Evolutionary conservation across 306 rosid genomes (phyloP).

Genomic region (Vigna nakashimae): DNA sequence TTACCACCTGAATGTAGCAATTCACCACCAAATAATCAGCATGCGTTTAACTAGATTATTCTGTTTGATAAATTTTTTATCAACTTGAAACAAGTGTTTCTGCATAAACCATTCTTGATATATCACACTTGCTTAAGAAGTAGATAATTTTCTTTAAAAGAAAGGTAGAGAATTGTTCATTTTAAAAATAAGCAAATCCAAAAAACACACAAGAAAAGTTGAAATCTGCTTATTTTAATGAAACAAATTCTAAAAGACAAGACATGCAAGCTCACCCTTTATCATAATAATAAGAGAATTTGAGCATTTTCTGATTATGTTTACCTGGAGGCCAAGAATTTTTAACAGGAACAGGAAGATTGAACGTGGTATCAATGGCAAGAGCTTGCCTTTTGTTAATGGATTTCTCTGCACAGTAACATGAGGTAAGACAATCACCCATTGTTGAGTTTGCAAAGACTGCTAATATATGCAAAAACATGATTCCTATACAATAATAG

Average conservation of each 20-base stretch:
- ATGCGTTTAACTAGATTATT: neutral
- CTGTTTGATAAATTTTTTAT: too few relatives aligned
- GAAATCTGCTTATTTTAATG: too few relatives aligned
- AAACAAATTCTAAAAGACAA: too few relatives aligned
- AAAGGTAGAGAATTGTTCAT: too few relatives aligned
- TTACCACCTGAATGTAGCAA: conserved; percentile 47
- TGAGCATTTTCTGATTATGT: neutral
- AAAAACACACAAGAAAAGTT: too few relatives aligned
- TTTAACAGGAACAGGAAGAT: conserved; percentile 57
- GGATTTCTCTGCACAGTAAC: conserved; percentile 31
- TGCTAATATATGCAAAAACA: neutral
- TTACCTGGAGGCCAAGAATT: conserved; percentile 59
- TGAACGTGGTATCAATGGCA: conserved; percentile 61
- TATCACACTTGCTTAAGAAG: too few relatives aligned
- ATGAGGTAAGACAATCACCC: conserved; percentile 48
- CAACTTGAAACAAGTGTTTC: too few relatives aligned
- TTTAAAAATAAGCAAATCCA: too few relatives aligned
- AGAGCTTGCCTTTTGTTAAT: conserved; percentile 44
- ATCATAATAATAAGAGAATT: neutral
- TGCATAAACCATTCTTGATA: too few relatives aligned
- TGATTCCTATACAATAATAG: conserved; percentile 6
- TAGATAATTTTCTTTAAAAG: too few relatives aligned
- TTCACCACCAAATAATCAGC: conserved; percentile 6
- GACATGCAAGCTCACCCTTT: neutral
- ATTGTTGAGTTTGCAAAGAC: conserved; percentile 36